Evolutionary conservation across 176 grass and related monocot genomes (phyloP).

Genomic region (Eleusine indica): DNA sequence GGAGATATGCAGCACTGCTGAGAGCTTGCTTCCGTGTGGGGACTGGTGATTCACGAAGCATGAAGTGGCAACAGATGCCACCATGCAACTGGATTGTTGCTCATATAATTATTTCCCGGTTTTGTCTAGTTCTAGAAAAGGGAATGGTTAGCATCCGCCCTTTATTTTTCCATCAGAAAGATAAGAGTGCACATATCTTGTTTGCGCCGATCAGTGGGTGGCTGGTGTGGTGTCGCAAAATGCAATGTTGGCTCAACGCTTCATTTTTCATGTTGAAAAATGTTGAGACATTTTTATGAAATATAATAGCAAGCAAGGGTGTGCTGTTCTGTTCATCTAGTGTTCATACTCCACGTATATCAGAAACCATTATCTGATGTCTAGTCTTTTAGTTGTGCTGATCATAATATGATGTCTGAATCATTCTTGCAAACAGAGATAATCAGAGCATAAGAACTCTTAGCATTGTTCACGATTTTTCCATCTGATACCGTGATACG

Average conservation of each 20-base stretch:
- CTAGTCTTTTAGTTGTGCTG: background rate
- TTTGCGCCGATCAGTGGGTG: background rate
- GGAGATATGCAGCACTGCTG: background rate
- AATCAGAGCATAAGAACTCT: background rate
- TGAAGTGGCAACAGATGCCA: background rate
- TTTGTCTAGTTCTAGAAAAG: constrained; percentile 31
- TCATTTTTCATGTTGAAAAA: constrained; percentile 8
- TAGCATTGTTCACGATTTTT: background rate
- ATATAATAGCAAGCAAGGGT: background rate
- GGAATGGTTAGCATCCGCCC: background rate
- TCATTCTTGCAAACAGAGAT: background rate
- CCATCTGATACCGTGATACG: background rate
- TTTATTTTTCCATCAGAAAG: background rate
- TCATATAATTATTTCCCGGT: constrained; percentile 29
- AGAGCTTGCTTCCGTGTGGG: constrained; percentile 41
- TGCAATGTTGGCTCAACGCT: background rate
- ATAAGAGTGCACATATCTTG: background rate
- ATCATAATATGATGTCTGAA: background rate
- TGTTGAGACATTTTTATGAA: background rate
- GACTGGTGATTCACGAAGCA: background rate
- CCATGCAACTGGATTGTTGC: constrained; percentile 46
- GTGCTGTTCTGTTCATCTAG: background rate
- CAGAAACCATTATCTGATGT: too few species aligned
- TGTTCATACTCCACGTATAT: background rate
- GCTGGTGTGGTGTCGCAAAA: background rate